Percentiles rank a stretch among this genome's conserved stretches.
These are phyloP conservation scores for Pleurostoma richardsiae DNA, from an alignment of 2,329 filamentous ascomycete species.

Conservation along the genomic window DNA sequence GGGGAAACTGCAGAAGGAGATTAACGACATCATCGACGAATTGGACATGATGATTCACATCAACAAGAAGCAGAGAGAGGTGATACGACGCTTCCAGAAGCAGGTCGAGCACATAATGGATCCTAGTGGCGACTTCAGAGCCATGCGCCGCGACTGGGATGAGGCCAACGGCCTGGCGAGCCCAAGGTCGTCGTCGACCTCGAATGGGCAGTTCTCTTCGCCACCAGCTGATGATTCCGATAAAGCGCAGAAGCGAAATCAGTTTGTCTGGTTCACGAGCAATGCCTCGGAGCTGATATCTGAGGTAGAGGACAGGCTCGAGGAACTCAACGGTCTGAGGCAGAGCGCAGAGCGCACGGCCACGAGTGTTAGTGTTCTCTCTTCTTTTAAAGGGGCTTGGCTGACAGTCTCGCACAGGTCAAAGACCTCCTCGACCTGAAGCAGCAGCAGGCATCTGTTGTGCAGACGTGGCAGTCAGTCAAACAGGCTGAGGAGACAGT, in stretches of 20 bases:
- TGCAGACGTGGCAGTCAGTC: constrained; percentile 21
- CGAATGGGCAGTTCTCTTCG: not conserved
- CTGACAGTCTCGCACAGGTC: constrained; percentile 7
- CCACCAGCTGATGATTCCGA: not conserved
- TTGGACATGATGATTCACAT: constrained; percentile 39
- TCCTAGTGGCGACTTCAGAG: constrained; percentile 5
- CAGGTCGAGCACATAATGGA: constrained; percentile 12
- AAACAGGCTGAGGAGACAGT: constrained; percentile 18
- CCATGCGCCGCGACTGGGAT: not conserved
- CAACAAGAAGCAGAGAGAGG: constrained; percentile 24
- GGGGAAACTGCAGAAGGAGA: constrained; percentile 32
- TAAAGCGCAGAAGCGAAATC: not conserved
- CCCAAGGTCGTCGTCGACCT: not conserved
- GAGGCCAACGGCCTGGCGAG: not conserved
- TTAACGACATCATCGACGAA: constrained; percentile 43
- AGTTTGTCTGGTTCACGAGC: not conserved
- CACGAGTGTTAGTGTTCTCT: not conserved
- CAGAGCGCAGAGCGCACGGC: not conserved
- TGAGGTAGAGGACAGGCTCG: not conserved
- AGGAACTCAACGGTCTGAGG: not conserved
- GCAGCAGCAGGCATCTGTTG: constrained; percentile 24
- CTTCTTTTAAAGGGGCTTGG: not conserved
- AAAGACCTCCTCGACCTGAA: constrained; percentile 19
- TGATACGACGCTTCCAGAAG: constrained; percentile 17
- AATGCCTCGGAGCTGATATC: not conserved